phyloP scores from a whole-genome alignment of 352 stramenopile species.

The Globisporangium viniferum region DNA sequence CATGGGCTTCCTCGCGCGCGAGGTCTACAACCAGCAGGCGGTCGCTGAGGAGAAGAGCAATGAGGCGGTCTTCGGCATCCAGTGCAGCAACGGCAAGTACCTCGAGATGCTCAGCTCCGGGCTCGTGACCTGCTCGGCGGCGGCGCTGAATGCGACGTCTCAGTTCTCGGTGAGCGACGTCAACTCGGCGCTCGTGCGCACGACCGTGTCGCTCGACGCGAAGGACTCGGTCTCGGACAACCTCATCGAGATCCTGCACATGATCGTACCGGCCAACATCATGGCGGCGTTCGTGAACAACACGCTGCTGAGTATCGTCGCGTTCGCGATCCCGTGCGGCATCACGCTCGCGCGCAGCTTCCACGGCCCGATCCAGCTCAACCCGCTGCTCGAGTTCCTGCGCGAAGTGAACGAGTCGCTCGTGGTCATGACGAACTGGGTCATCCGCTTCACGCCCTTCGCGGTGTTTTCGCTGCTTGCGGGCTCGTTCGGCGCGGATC shows the following conservation, averaged over 20 bases:
- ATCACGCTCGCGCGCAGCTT: slow-evolving; percentile 67
- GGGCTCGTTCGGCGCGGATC: slow-evolving; percentile 47
- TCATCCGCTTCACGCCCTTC: slow-evolving; percentile 70
- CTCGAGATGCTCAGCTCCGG: slow-evolving; percentile 45
- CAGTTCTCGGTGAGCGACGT: slow-evolving; percentile 62
- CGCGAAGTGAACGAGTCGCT: slow-evolving; percentile 78
- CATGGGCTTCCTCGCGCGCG: slow-evolving; percentile 50
- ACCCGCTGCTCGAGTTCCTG: slow-evolving; percentile 78
- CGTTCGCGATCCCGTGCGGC: slow-evolving; percentile 65
- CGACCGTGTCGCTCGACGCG: slow-evolving; percentile 35
- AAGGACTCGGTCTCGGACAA: slow-evolving; percentile 55
- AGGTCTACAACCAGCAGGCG: slow-evolving; percentile 32
- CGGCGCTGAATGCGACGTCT: slow-evolving; percentile 28
- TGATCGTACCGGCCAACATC: slow-evolving; percentile 72
- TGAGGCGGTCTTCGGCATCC: slow-evolving; percentile 63
- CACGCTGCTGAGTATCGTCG: slow-evolving; percentile 63
- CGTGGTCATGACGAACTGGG: slow-evolving; percentile 68
- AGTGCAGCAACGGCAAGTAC: slow-evolving; percentile 72
- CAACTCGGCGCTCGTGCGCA: slow-evolving; percentile 47
- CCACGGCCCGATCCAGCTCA: slow-evolving; percentile 62
- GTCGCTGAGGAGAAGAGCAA: slow-evolving; percentile 24
- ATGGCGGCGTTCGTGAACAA: slow-evolving; percentile 66
- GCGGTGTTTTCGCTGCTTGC: slow-evolving; percentile 70
- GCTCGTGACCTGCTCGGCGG: slow-evolving; percentile 56
- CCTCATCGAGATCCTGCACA: slow-evolving; percentile 53